A percentile compares a stretch with the other conserved stretches of the same genome.
Conservation (phyloP, 345 rosid genomes). For the Durio zibethinus region DNA sequence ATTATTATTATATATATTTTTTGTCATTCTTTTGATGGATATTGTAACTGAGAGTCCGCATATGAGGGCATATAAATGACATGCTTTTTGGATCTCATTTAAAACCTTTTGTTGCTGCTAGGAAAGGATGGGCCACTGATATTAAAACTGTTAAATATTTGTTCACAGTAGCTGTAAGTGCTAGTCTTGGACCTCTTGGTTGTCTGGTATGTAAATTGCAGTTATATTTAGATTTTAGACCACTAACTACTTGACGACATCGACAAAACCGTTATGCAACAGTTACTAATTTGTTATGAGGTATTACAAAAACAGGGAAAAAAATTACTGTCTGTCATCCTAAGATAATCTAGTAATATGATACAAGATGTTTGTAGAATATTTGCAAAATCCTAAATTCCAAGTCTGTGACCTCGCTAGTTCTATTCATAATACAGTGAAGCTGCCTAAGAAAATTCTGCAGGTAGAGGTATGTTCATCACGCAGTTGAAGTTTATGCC, state of each 20-base stretch:
- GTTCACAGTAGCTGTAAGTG: too few species aligned
- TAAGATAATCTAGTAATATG: neutral
- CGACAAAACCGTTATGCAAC: neutral
- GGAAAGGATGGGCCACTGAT: too few species aligned
- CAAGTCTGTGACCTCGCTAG: neutral
- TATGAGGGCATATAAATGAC: neutral
- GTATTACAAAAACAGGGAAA: neutral
- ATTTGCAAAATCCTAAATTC: too few species aligned
- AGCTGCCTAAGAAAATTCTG: neutral
- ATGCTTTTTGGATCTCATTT: neutral
- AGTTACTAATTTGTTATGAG: neutral
- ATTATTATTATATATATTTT: too few species aligned
- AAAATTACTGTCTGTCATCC: neutral
- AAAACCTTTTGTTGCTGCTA: too few species aligned
- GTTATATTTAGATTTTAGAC: too few species aligned
- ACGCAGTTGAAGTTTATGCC: neutral
- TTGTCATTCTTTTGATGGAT: neutral
- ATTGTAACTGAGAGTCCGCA: neutral
- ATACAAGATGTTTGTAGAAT: too few species aligned
- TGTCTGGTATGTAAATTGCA: neutral
- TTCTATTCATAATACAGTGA: neutral
- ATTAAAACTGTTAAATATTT: too few species aligned
- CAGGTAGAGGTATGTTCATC: neutral
- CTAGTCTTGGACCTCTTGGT: neutral
- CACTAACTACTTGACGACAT: neutral